These are phyloP conservation scores for Hymenotorrendiella dingleyae DNA, from an alignment of 2,329 filamentous ascomycete genomes.

Conservation along the genomic window DNA sequence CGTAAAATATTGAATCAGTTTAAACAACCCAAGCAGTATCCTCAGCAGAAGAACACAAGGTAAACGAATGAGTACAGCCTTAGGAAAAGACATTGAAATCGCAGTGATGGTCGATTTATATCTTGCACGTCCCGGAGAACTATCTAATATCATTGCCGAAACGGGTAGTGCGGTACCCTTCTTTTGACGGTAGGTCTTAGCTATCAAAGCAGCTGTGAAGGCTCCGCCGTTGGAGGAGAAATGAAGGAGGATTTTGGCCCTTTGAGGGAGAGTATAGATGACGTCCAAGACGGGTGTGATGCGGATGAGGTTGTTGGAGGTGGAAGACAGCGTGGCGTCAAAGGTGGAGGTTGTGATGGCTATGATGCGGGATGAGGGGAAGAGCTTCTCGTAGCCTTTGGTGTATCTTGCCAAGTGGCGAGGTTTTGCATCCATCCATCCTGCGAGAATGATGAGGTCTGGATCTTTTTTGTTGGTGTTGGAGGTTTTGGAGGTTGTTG, in stretches of 20 bases:
- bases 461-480: too few relatives aligned
- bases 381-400: slow-evolving; percentile 36
- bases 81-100: slow-evolving; percentile 23
- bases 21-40: not conserved
- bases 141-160: slow-evolving; percentile 38
- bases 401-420: slow-evolving; percentile 42
- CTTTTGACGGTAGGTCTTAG: slow-evolving; percentile 32
- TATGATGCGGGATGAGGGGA: slow-evolving; percentile 40
- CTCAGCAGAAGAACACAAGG: slow-evolving; percentile 32
- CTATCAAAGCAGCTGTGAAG: slow-evolving; percentile 34
- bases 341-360: slow-evolving; percentile 44
- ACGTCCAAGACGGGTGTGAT: slow-evolving; percentile 34
- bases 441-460: slow-evolving; percentile 37
- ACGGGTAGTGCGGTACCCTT: slow-evolving; percentile 34
- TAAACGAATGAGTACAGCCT: slow-evolving; percentile 13
- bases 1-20: slow-evolving; percentile 9
- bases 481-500: slow-evolving; percentile 15
- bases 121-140: slow-evolving; percentile 34
- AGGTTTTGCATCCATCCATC: slow-evolving; percentile 42
- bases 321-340: slow-evolving; percentile 35
- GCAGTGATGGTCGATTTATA: slow-evolving; percentile 15
- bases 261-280: slow-evolving; percentile 23
- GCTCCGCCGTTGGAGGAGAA: slow-evolving; percentile 47
- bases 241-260: slow-evolving; percentile 23
- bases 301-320: slow-evolving; percentile 34